Evolutionary conservation across 2,329 filamentous ascomycete genomes (phyloP).

Genomic region (Ceratocystis smalleyi): DNA sequence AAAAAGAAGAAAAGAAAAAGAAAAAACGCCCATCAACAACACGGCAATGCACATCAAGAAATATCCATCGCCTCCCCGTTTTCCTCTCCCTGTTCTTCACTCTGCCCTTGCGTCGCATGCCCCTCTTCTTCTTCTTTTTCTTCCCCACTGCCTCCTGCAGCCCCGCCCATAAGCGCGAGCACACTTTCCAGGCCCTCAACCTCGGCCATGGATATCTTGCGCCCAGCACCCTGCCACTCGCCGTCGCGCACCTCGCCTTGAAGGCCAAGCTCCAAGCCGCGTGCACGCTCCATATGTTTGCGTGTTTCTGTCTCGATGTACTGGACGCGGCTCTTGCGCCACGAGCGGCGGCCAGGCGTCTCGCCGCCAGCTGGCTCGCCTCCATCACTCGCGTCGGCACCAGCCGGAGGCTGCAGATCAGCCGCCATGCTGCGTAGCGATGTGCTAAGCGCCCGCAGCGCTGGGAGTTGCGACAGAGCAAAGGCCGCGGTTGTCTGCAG

Average conservation of each 20-base stretch:
- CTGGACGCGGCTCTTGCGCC: conserved; percentile 54
- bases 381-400: background rate
- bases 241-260: conserved; percentile 49
- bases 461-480: conserved; percentile 66
- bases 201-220: conserved; percentile 35
- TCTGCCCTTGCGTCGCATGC: background rate
- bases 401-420: conserved; percentile 31
- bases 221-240: conserved; percentile 44
- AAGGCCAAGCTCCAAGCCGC: conserved; percentile 49
- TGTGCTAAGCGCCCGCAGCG: conserved; percentile 50
- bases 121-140: background rate
- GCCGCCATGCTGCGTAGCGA: conserved; percentile 50
- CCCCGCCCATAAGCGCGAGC: conserved; percentile 30
- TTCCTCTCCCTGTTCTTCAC: background rate
- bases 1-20: no score
- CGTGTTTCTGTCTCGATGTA: conserved; percentile 73
- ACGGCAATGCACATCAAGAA: background rate
- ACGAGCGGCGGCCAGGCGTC: conserved; percentile 29
- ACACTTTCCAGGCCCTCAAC: conserved; percentile 42
- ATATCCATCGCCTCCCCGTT: background rate
- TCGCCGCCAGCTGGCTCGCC: background rate
- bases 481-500: conserved; percentile 61
- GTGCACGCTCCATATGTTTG: conserved; percentile 55
- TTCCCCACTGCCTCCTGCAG: conserved; percentile 9
- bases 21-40: background rate